Evolutionary conservation across 345 rosid genomes (phyloP), one percentile per base, ranked within the genome.

Genomic region (Noccaea bulbosa): DNA sequence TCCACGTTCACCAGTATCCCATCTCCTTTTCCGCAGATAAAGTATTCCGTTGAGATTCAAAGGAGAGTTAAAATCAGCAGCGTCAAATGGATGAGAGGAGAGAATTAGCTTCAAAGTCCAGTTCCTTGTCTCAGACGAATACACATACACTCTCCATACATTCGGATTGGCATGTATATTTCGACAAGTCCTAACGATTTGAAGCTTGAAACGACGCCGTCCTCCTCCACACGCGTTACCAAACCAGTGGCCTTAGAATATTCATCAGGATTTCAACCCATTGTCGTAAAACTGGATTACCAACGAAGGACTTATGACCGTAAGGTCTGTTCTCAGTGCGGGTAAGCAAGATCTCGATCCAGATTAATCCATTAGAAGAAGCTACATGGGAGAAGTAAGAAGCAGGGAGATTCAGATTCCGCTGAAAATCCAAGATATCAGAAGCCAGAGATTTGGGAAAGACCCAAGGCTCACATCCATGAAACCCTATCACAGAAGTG

Each of bases 261-360:
- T n/a, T n/a, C n/a, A n/a, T n/a, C 58, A 35, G 44, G 34, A 67
- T 54, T 54, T 43, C 14, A 22, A 67, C 71, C 63, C 72, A 67
- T 43, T 67, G 35, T 44, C 32, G n/a, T 33, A 67, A 55, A 43
- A 55, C 53, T 5, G 63, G 72, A 55, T 67, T 67, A 12, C 72
- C 72, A 0, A 65, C 70, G 2, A 65, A 65, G 24, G 59, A 65
- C 38, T 39, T 65, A 11, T n/a, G 4, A 6, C 7, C 9, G 7
- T 40, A 5, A 8, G 7, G 27, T 10, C 24, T 38, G 49, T 38
- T 14, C 2, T 38, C 7, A 5, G 38, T 24, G 11, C n/a, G n/a
- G n/a, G n/a, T n/a, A n/a, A n/a, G n/a, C n/a, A n/a, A 27, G 1
- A 27, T 30, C 4, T 51, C 5, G 39, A 65, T 65, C 24, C 27